Evolutionary conservation across 1,139 yeast genomes (phyloP), one percentile per base, ranked within the genome.

Genomic region (Blastobotrys aristatus): DNA sequence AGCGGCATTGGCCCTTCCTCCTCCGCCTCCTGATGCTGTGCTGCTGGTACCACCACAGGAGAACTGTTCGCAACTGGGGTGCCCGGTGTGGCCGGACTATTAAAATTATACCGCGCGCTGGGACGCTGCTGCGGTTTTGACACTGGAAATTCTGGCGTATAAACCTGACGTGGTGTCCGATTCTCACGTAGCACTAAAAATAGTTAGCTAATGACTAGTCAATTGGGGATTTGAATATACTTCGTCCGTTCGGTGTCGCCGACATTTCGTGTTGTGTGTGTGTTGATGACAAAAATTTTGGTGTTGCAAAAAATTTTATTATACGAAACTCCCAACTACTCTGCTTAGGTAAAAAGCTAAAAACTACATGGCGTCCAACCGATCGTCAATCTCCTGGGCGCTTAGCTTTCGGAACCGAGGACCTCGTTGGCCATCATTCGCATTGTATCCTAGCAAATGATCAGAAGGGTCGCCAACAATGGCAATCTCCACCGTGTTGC

Each of bases 401-500:
- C 90, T 70, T 59, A 92, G 76, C 64, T 84, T 85, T 65, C 83
- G 83, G 69, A 85, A 89, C 61, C 97, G 76, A 50, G 98, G 97
- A 13, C 98, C 97, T 46, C 69, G 71, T 24, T 76, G 82, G 42
- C 72, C 75, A 50, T 74, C 76, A n/a, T 88, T 89, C 50, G 97
- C 97, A 60, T 77, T 78, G 68, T 82, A 88, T 0, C 97, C 97
- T 57, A 90, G 76, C 63, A 83, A 65, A 49, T 84, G 83, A 53
- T 85, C 89, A 59, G 88, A 84, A 38, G 95, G 85, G 47, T 80
- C 86, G 53, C 96, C 90, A 48, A 92, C 81, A 37, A 94, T 76
- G 24, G 94, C 87, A 54, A 94, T 86, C 67, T 94, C 98, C 58
- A 94, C 92, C 49, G 95, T 90, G 56, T 89, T 94, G 42, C 97